Base-by-base conservation (phyloP, 768 basidiomycete species). In the Suillus subluteus region DNA sequence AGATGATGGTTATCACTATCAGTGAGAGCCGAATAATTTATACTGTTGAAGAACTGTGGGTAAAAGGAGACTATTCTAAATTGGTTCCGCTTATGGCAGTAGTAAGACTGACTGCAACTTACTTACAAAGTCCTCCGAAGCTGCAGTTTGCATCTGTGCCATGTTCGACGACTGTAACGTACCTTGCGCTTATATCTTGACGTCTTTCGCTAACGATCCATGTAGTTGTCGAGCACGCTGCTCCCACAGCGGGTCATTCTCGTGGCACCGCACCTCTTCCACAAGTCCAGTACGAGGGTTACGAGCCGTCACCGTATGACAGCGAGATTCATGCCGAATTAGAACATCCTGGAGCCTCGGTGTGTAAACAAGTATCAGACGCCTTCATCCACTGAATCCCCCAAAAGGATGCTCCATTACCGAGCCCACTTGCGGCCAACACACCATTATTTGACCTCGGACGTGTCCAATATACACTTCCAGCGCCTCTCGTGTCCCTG, bases 221-320 rank as follows among this genome's bases (percentile, higher is more conserved):
- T 37, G 11, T 69, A 98, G 96, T 94, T 76, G 94, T 98, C 71
- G 94, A 98, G 75, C 96, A 96, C 75, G 82, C 94, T 41, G 82
- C 83, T 5, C 84, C 89, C 23, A 76, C 83, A 6, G 75, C 78
- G 18, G 78, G 79, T 37, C 73, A 76, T 44, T 74, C 46, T 62
- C 76, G 79, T 59, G 71, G 75, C 52, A 70, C 77, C 35, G 79
- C 77, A 62, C 76, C 84, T 1, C 73, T 87, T 30, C 88, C 89
- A 4, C 82, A 86, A 37, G 78, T 96, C 30, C 87, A 91, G 64
- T 96, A 91, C 72, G 92, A 97, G 74, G 96, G 95, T 12, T 98
- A 95, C 73, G 96, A 98, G 77, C 87, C 86, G 26, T 88, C 88
- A 23, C 86, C 88, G 2, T 83, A 73, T 70, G 76, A 77, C 65